Evolutionary conservation across 768 basidiomycete species (phyloP), one percentile per base, ranked within the genome.

Genomic region (Lentinula sp.): DNA sequence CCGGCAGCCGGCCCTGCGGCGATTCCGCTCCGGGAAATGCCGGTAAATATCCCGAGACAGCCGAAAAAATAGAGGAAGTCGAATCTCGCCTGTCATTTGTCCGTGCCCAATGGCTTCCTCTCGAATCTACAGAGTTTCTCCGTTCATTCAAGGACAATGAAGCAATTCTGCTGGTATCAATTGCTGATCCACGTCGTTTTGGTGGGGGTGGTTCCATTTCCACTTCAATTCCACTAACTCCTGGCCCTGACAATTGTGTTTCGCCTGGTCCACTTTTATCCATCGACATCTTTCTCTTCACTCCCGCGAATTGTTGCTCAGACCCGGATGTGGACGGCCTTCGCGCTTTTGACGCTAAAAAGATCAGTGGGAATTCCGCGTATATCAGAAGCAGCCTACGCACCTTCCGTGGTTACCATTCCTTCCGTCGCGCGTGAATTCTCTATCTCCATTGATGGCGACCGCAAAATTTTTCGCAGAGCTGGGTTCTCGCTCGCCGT

Each of bases 201-300:
- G 87, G 83, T 16, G 89, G 84, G 40, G 88, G 91, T 7, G 75
- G 84, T 61, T 89, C 86, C 35, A 75, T 65, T 69, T 87, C 84
- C 51, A 84, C 68, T 65, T 76, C 76, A 77, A 84, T 84, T 60
- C 74, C 76, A 62, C 83, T 85, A 49, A 86, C 76, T 40, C 88
- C 89, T 53, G 86, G 85, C 16, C 88, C 89, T 46, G 81, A 78
- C 56, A 91, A 76, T 63, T 85, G 85, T 5, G 84, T 74, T 67
- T 90, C 89, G 53, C 81, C 73, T 65, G 87, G 86, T 52, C 79
- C 79, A 34, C 81, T 75, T 21, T 83, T 73, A n/a, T 90, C 89
- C 64, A 80, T 76, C 23, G 91, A 91, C 79, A 91, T 87, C 75
- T 94, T 94, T 65, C 92, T 83, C 72, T 93, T 93, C 61, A 84